Percentiles rank a stretch among this genome's conserved stretches.
Conservation (phyloP, 2,329 filamentous ascomycete genomes). For the Juglanconis sp. region DNA sequence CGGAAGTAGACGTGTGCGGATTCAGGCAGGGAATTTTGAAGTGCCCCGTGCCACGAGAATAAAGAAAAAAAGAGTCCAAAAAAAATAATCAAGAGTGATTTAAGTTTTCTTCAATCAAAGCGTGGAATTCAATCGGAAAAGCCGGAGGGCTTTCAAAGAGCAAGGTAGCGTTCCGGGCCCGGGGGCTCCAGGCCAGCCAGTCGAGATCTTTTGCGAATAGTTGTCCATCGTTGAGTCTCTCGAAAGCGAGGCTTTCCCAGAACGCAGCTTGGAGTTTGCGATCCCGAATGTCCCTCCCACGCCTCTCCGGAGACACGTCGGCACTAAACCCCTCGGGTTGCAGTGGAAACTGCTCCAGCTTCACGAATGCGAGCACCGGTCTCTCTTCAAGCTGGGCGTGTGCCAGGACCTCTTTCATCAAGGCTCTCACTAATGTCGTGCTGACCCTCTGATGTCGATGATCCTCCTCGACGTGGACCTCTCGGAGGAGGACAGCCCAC, state of each 20-base stretch:
- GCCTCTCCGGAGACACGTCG: neutral
- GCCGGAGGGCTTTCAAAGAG: neutral
- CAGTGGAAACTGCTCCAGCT: neutral
- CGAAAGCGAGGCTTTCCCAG: neutral
- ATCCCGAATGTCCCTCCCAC: neutral
- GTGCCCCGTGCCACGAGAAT: too few species aligned
- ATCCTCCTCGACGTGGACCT: neutral
- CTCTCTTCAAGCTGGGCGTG: neutral
- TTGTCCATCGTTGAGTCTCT: neutral
- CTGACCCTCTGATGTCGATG: neutral
- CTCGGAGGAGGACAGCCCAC: neutral
- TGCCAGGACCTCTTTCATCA: neutral
- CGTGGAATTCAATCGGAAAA: neutral
- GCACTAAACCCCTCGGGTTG: neutral
- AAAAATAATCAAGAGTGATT: neutral
- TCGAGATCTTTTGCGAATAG: neutral
- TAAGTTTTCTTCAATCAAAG: neutral
- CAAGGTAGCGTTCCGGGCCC: neutral
- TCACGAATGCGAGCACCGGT: neutral
- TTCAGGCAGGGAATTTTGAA: too few species aligned
- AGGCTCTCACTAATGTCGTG: neutral
- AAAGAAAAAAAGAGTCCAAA: too few species aligned
- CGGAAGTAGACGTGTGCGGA: too few species aligned
- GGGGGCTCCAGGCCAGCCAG: neutral
- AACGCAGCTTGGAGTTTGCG: neutral